Evolutionary conservation across 2,329 filamentous ascomycete species (phyloP), one percentile per base, ranked within the genome.

Genomic region (Neurospora sp.): DNA sequence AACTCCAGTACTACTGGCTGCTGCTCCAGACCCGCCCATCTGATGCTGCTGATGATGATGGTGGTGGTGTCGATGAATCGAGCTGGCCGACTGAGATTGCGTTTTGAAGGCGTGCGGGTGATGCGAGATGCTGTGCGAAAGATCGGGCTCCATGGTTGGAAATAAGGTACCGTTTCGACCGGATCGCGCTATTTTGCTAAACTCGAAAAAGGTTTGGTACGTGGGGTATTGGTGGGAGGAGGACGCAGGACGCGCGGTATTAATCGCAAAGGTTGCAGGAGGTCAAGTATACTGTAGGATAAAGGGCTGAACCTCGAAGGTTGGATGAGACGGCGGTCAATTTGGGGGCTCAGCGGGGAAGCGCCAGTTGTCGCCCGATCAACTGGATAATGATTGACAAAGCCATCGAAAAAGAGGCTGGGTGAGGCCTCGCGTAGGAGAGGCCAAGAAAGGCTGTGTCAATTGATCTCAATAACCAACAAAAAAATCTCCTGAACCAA

Each of bases 81-180:
- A 67, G 69, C 70, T 74, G 4, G 72, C 71, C 33, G 73, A 71
- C 37, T 75, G 72, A 10, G 74, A 71, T 57, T 76, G 74, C 3
- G 75, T 75, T 40, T 65, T 72, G 69, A 76, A 76, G 8, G 72
- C 71, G 46, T 76, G 75, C 11, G 77, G 77, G 43, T 79, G 77
- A 68, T 74, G 72, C 17, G 77, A 77, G 36, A 79, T 79, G 72
- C 76, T 77, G 67, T 73, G 71, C 23, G 75, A 78, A 38, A 78
- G 70, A 67, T 78, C 76, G 8, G 77, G 76, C 69, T 79, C 77
- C 78, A 78, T 78, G 68, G 28, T 41, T 8, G 36, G 8, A 23
- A 67, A 62, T 15, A 23, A 23, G 19, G 38, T 17, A 5, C 28
- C 39, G 41, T 6, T 38, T 41, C 67, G 23, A n/a, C 40, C 67